Conservation (phyloP, 148 eudicot genomes). For the Chenopodium suecicum region DNA sequence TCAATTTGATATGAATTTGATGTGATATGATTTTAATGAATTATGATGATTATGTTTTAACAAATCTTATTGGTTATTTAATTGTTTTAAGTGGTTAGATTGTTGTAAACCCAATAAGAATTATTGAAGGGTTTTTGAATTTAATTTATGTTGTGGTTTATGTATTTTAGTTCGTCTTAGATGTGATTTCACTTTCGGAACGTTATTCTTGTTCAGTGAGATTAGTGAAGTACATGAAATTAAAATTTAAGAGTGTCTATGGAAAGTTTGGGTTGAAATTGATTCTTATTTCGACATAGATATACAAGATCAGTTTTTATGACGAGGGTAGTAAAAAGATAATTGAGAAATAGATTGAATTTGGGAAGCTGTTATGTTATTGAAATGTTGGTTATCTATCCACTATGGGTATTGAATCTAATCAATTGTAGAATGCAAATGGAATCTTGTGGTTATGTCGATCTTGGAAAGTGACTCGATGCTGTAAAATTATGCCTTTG, state of each 20-base stretch:
- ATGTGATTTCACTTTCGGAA: background rate
- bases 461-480: background rate
- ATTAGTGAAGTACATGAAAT: too few relatives aligned
- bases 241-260: too few relatives aligned
- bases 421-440: background rate
- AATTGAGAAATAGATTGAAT: background rate
- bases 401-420: background rate
- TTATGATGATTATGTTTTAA: too few relatives aligned
- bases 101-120: background rate
- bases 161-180: background rate
- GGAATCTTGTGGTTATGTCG: background rate
- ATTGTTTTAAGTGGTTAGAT: background rate
- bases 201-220: too few relatives aligned
- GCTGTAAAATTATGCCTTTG: background rate
- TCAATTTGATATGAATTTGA: too few relatives aligned
- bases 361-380: background rate
- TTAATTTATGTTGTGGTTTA: background rate
- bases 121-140: background rate
- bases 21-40: too few relatives aligned
- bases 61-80: background rate
- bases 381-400: background rate
- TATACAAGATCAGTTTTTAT: background rate
- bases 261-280: background rate
- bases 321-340: background rate
- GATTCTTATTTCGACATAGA: too few relatives aligned